Evolutionary conservation across 1,284 basidiomycete species (phyloP).

Genomic region (Ustilago bromivora): DNA sequence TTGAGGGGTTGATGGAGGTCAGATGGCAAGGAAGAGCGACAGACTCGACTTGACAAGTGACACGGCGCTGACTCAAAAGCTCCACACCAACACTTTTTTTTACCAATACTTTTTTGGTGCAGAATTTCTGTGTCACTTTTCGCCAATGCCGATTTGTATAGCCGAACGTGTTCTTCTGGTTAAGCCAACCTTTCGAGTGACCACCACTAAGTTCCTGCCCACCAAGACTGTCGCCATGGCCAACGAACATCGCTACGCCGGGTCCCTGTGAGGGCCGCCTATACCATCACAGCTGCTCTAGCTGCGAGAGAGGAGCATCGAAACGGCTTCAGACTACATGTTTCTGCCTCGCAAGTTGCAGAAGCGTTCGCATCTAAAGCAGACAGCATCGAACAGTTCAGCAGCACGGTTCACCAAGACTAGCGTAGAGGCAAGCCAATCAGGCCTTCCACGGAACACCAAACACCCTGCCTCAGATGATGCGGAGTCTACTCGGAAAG

Average conservation of each 20-base stretch:
- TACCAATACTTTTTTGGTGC: not conserved
- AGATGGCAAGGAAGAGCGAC: not conserved
- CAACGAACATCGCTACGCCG: not conserved
- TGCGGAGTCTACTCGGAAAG: too few species aligned
- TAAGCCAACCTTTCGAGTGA: not conserved
- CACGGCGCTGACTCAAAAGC: conserved; percentile 6
- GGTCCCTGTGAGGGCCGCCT: not conserved
- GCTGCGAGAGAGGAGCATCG: not conserved
- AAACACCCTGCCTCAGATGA: too few species aligned
- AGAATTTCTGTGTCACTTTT: conserved; percentile 7
- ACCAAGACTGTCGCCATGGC: not conserved
- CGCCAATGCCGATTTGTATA: not conserved
- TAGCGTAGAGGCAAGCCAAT: not conserved
- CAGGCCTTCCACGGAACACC: not conserved
- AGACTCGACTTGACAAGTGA: not conserved
- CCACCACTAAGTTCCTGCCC: not conserved
- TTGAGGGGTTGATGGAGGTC: not conserved
- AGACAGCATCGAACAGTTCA: not conserved
- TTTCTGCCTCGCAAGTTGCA: conserved; percentile 43
- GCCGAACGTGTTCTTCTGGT: conserved; percentile 2
- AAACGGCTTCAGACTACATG: conserved; percentile 10
- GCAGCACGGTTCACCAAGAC: not conserved
- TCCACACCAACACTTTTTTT: conserved; percentile 23
- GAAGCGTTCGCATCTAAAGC: conserved; percentile 11
- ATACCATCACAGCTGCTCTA: not conserved